Percentiles rank a stretch among this genome's conserved stretches.
Evolutionary conservation across 371 early-diverging fungal species (phyloP).

Genomic region (Rhizomucor pusillus): DNA sequence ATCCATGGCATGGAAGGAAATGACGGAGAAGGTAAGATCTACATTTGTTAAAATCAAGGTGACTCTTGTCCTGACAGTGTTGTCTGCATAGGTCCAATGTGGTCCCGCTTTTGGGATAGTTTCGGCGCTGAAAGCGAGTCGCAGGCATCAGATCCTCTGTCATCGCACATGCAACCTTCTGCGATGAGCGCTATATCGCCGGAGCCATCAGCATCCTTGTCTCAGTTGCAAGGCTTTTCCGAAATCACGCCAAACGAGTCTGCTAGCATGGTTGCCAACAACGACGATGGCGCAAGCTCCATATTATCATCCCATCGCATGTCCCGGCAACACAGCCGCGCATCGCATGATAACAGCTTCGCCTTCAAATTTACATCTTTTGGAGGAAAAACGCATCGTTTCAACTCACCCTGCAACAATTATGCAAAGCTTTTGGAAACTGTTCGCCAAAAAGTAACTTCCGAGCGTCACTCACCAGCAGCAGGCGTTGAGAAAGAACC

Average conservation of each 20-base stretch:
- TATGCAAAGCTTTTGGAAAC: slow-evolving; percentile 47
- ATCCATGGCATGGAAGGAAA: slow-evolving; percentile 39
- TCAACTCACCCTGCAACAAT: slow-evolving; percentile 53
- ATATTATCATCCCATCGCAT: slow-evolving; percentile 14
- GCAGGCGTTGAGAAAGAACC: slow-evolving; percentile 5
- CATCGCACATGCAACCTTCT: slow-evolving; percentile 19
- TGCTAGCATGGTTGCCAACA: slow-evolving; percentile 41
- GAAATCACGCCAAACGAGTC: slow-evolving; percentile 46
- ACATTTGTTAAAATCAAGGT: background rate
- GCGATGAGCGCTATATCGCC: slow-evolving; percentile 25
- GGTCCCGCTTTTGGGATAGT: slow-evolving; percentile 48
- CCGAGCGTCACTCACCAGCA: slow-evolving; percentile 16
- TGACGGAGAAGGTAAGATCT: slow-evolving; percentile 39
- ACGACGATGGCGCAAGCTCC: slow-evolving; percentile 25
- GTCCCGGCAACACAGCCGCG: slow-evolving; percentile 7
- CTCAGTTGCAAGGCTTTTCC: slow-evolving; percentile 40
- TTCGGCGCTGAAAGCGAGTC: slow-evolving; percentile 43
- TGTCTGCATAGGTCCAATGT: slow-evolving; percentile 27
- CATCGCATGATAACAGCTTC: slow-evolving; percentile 33
- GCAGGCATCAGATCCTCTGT: slow-evolving; percentile 31
- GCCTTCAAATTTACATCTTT: slow-evolving; percentile 77
- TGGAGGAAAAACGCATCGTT: slow-evolving; percentile 72
- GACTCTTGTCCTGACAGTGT: background rate
- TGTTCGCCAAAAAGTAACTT: slow-evolving; percentile 34
- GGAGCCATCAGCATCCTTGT: slow-evolving; percentile 40